phyloP scores from a whole-genome alignment of 2,329 filamentous ascomycete species.

The Fusarium sp. region DNA sequence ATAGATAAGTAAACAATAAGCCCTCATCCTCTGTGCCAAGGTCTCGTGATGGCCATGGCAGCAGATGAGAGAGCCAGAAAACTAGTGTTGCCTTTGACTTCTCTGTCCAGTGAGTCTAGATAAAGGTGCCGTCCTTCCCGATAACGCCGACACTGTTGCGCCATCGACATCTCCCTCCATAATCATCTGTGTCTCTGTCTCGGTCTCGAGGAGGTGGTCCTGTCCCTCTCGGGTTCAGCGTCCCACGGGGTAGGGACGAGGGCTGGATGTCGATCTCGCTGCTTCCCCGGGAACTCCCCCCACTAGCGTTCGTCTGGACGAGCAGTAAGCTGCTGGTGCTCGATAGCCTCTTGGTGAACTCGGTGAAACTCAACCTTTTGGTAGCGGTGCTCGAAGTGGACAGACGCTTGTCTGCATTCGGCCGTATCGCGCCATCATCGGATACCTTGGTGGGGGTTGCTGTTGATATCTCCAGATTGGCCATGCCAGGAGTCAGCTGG shows the following conservation, averaged over 20 bases:
- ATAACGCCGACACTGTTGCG: conserved; percentile 64
- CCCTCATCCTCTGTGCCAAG: conserved; percentile 4
- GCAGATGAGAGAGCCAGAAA: neutral
- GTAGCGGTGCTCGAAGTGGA: conserved; percentile 63
- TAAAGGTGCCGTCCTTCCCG: conserved; percentile 61
- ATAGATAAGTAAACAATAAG: conserved; percentile 5
- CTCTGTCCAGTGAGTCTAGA: conserved; percentile 47
- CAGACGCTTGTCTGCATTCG: conserved; percentile 56
- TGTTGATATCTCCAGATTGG: conserved; percentile 35
- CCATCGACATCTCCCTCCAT: conserved; percentile 59
- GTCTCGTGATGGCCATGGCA: conserved; percentile 2
- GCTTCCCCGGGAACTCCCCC: conserved; percentile 58
- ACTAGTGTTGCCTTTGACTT: neutral
- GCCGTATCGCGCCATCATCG: conserved; percentile 48
- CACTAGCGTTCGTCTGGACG: conserved; percentile 63
- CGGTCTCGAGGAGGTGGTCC: conserved; percentile 46
- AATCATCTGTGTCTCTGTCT: conserved; percentile 50
- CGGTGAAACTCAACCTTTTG: conserved; percentile 67
- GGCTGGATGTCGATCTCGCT: conserved; percentile 55
- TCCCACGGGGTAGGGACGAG: conserved; percentile 47
- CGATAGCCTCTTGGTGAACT: conserved; percentile 67
- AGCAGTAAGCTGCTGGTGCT: conserved; percentile 67
- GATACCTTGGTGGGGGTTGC: conserved; percentile 41
- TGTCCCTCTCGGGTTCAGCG: conserved; percentile 55
- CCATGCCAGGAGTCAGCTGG: conserved; percentile 50